Percentiles rank a stretch among this genome's conserved stretches.
These are phyloP conservation scores for Trichoderma sp. DNA, from an alignment of 2,329 filamentous ascomycete genomes.

Conservation along the genomic window DNA sequence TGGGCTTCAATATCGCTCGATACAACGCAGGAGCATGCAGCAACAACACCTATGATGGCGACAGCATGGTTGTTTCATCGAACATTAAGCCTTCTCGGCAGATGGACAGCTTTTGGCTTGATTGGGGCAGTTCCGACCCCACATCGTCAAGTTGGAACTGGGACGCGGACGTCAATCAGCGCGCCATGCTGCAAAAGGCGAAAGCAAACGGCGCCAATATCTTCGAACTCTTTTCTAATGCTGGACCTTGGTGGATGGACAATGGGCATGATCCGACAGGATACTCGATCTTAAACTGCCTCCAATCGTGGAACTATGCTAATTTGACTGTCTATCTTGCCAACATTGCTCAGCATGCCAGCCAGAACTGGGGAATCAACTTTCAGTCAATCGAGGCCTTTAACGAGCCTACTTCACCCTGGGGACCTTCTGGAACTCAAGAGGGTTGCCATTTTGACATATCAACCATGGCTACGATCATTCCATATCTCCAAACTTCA, in stretches of 20 bases:
- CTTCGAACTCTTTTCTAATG: slow-evolving; percentile 16
- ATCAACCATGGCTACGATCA: slow-evolving; percentile 12
- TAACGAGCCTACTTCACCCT: slow-evolving; percentile 10
- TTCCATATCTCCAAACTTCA: not conserved
- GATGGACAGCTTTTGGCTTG: slow-evolving; percentile 11
- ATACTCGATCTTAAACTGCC: not conserved
- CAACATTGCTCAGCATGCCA: slow-evolving; percentile 13
- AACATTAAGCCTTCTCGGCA: slow-evolving; percentile 18
- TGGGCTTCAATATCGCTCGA: slow-evolving; percentile 20
- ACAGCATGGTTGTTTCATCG: slow-evolving; percentile 14
- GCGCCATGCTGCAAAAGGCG: slow-evolving; percentile 6
- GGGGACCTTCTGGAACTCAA: slow-evolving; percentile 15
- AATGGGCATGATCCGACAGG: slow-evolving; percentile 16
- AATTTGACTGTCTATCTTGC: slow-evolving; percentile 8
- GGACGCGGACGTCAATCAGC: slow-evolving; percentile 8
- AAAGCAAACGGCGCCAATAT: slow-evolving; percentile 9
- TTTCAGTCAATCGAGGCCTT: slow-evolving; percentile 22
- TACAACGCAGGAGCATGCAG: slow-evolving; percentile 16
- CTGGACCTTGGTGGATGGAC: too few relatives aligned
- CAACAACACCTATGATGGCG: slow-evolving; percentile 11
- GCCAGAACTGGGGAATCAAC: slow-evolving; percentile 9
- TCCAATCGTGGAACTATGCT: slow-evolving; percentile 10
- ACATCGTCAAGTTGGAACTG: slow-evolving; percentile 17
- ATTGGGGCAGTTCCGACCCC: slow-evolving; percentile 16
- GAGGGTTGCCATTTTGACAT: slow-evolving; percentile 17